phyloP scores from a whole-genome alignment of 2,329 filamentous ascomycete genomes.

The Colletotrichum musicola region DNA sequence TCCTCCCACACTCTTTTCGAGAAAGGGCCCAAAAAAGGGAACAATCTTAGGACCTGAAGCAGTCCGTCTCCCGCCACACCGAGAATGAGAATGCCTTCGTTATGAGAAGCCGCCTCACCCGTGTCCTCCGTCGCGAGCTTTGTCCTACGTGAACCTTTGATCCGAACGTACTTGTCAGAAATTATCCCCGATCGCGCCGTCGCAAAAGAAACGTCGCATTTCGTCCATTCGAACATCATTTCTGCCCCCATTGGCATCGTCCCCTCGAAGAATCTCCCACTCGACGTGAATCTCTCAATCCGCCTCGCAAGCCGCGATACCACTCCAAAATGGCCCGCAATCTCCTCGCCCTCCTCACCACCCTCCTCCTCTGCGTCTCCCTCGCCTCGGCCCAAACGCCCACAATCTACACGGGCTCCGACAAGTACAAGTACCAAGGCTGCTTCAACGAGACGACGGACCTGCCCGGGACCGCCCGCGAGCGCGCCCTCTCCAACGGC shows the following conservation, averaged over 20 bases:
- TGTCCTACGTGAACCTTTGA: slow-evolving; percentile 8
- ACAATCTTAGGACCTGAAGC: slow-evolving; percentile 6
- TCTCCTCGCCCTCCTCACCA: slow-evolving; percentile 13
- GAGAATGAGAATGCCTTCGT: slow-evolving; percentile 8
- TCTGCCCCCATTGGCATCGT: too few species aligned
- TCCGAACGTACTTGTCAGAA: neutral
- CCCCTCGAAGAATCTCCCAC: too few species aligned
- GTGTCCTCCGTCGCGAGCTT: neutral
- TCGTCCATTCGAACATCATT: too few species aligned
- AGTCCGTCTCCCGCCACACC: neutral
- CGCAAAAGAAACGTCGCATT: too few species aligned
- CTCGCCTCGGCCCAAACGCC: slow-evolving; percentile 41
- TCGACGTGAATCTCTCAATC: too few species aligned
- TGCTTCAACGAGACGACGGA: slow-evolving; percentile 71
- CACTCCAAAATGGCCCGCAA: slow-evolving; percentile 12
- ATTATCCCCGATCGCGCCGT: neutral
- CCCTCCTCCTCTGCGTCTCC: slow-evolving; percentile 34
- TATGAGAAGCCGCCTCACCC: slow-evolving; percentile 6
- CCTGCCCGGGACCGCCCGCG: slow-evolving; percentile 53
- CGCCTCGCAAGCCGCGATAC: neutral
- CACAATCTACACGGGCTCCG: slow-evolving; percentile 51
- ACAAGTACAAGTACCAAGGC: slow-evolving; percentile 64
- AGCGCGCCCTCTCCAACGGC: slow-evolving; percentile 60
- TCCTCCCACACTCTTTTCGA: too few species aligned
- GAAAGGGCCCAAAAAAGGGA: too few species aligned